Evolutionary conservation across 176 grass and related monocot species (phyloP), one percentile per base, ranked within the genome.

Genomic region (Cenchrus purpureus): DNA sequence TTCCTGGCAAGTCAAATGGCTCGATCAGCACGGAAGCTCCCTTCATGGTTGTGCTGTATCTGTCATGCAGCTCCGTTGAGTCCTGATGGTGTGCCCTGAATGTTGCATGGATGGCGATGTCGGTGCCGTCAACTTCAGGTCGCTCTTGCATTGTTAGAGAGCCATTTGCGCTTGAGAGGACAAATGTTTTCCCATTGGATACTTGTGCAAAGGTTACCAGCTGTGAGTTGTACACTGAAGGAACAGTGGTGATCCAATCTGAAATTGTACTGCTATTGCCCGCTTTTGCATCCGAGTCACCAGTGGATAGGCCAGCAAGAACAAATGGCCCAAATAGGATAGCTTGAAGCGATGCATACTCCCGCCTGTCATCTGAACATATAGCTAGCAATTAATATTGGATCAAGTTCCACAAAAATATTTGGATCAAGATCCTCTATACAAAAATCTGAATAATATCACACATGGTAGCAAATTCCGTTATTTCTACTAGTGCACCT

Each of bases 1-100:
- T 95, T 80, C 97, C 90, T 52, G 93, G 97, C 37, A 96, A 57
- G 85, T 99, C 93, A 50, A 96, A 96, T 61, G 91, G 97, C 61
- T 99, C 97, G 2, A 99, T 83, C 74, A 82, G 87, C 56, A 96
- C 52, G 42, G 74, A 81, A 66, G 54, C 66, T 25, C 22, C 60
- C 69, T 63, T 77, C 61, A 20, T 12, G 29, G 42, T 83, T 86
- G 16, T 20, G 3, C 52, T 8, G 0, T 32, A 20, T 70, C 53
- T 51, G 60, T 20, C 71, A 15, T 56, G 54, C 51, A 69, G 59
- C 29, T 4, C 69, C 67, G 61, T 76, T 49, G 87, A 67, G 55
- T 89, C 89, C 50, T 55, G 73, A 71, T 78, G 53, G 37, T 91
- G 81, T 16, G 90, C 80, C 76, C 93, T 90, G 83, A 99, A 99